Percentiles rank a stretch among this genome's conserved stretches.
phyloP scores from a whole-genome alignment of 352 stramenopile genomes.

The Globisporangium heterothallicum region DNA sequence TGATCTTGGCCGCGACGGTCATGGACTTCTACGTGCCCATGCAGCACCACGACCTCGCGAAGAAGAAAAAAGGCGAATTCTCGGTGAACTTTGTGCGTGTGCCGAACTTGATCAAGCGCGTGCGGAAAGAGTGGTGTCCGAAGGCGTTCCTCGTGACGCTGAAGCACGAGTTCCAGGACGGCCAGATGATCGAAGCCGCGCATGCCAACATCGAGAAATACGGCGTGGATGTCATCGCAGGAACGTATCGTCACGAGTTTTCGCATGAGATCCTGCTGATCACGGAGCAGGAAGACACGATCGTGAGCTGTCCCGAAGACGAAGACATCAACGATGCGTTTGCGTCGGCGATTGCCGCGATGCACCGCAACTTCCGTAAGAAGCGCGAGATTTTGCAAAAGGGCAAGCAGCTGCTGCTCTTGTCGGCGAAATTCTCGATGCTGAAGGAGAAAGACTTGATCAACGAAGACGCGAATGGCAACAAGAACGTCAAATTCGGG shows the following conservation, averaged over 20 bases:
- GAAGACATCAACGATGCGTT: constrained; percentile 82
- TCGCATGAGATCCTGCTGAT: constrained; percentile 71
- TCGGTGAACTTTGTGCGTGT: constrained; percentile 78
- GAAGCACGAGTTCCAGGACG: constrained; percentile 69
- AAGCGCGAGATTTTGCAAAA: constrained; percentile 74
- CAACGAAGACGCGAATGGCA: constrained; percentile 79
- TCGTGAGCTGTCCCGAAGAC: constrained; percentile 65
- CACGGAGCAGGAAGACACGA: constrained; percentile 75
- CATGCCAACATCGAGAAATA: constrained; percentile 74
- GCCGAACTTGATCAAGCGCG: constrained; percentile 76
- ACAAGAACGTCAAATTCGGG: constrained; percentile 85
- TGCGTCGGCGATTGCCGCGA: constrained; percentile 58
- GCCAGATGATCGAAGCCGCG: constrained; percentile 60
- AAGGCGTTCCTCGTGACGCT: constrained; percentile 77
- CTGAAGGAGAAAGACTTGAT: constrained; percentile 83
- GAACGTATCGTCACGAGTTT: constrained; percentile 37
- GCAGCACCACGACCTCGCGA: constrained; percentile 21
- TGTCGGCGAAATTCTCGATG: constrained; percentile 87
- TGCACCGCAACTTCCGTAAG: constrained; percentile 71
- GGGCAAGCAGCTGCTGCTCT: constrained; percentile 68
- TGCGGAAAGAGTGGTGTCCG: constrained; percentile 76
- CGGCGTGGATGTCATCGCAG: constrained; percentile 74
- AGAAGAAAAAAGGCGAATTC: constrained; percentile 49
- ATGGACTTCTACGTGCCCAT: constrained; percentile 77
- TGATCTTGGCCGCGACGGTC: constrained; percentile 70